These are phyloP conservation scores for Phialophora chinensis DNA, from an alignment of 2,329 filamentous ascomycete genomes.

Conservation along the genomic window DNA sequence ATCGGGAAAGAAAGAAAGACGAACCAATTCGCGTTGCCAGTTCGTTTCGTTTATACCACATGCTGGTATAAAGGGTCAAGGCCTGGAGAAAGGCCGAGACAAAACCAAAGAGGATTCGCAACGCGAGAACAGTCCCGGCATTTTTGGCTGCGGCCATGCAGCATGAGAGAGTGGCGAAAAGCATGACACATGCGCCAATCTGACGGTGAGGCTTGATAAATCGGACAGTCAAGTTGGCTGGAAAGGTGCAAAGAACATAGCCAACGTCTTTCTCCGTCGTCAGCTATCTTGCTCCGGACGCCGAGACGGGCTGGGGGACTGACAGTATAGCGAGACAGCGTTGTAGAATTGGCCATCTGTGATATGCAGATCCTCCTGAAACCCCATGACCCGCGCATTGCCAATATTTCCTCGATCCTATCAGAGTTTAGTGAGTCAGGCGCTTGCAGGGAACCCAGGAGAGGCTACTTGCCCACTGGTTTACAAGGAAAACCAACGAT, in stretches of 20 bases:
- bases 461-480: too few species aligned
- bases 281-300: background rate
- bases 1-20: background rate
- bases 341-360: slow-evolving; percentile 17
- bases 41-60: slow-evolving; percentile 28
- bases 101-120: slow-evolving; percentile 25
- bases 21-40: slow-evolving; percentile 22
- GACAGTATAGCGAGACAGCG: slow-evolving; percentile 12
- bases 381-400: slow-evolving; percentile 13
- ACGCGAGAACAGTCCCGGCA: slow-evolving; percentile 17
- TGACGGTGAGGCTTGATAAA: background rate
- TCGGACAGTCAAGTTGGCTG: slow-evolving; percentile 6
- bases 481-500: too few species aligned
- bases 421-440: too few species aligned
- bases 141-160: slow-evolving; percentile 22
- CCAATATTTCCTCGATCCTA: slow-evolving; percentile 21
- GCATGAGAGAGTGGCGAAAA: slow-evolving; percentile 5
- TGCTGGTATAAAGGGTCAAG: slow-evolving; percentile 15
- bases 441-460: too few species aligned
- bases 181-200: background rate
- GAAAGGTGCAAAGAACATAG: slow-evolving; percentile 15
- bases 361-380: slow-evolving; percentile 10
- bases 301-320: background rate
- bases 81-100: slow-evolving; percentile 23
- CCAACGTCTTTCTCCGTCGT: slow-evolving; percentile 9